phyloP scores from a whole-genome alignment of 768 basidiomycete genomes.

The Lactifluus echinatus region DNA sequence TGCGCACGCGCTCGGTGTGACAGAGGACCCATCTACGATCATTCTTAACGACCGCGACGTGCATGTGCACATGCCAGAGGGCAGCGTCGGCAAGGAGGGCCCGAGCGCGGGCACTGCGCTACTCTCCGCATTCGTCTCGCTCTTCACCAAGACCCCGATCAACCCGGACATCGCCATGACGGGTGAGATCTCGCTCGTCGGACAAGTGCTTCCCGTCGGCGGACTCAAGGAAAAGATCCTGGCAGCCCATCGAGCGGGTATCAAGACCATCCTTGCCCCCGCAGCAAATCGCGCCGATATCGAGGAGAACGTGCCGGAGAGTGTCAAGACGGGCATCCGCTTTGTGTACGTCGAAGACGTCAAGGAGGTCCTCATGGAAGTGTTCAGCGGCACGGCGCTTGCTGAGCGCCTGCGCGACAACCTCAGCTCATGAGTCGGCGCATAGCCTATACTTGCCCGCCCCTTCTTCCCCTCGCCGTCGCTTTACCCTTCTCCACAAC shows the following conservation, averaged over 20 bases:
- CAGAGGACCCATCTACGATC: constrained; percentile 57
- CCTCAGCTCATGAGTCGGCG: constrained; percentile 22
- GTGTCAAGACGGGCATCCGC: constrained; percentile 89
- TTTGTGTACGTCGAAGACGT: constrained; percentile 96
- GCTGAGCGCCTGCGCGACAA: constrained; percentile 64
- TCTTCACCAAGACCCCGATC: constrained; percentile 81
- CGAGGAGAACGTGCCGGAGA: constrained; percentile 93
- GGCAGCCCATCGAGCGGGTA: constrained; percentile 93
- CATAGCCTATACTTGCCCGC: neutral
- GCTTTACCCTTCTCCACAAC: too few relatives aligned
- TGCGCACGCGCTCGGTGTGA: constrained; percentile 84
- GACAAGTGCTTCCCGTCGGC: constrained; percentile 93
- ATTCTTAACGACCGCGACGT: constrained; percentile 82
- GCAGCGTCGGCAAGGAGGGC: constrained; percentile 89
- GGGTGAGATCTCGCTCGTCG: constrained; percentile 93
- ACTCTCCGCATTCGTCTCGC: constrained; percentile 79
- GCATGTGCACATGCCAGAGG: constrained; percentile 97
- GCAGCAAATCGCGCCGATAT: constrained; percentile 89
- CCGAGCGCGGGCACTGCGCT: constrained; percentile 96
- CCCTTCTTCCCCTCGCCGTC: neutral
- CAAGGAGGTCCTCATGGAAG: constrained; percentile 79
- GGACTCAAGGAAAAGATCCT: constrained; percentile 95
- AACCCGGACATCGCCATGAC: constrained; percentile 95
- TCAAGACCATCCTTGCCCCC: constrained; percentile 84
- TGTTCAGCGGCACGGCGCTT: constrained; percentile 58